Base-by-base conservation (phyloP, 2,329 filamentous ascomycete genomes). In the Knoxdaviesia capensis region DNA sequence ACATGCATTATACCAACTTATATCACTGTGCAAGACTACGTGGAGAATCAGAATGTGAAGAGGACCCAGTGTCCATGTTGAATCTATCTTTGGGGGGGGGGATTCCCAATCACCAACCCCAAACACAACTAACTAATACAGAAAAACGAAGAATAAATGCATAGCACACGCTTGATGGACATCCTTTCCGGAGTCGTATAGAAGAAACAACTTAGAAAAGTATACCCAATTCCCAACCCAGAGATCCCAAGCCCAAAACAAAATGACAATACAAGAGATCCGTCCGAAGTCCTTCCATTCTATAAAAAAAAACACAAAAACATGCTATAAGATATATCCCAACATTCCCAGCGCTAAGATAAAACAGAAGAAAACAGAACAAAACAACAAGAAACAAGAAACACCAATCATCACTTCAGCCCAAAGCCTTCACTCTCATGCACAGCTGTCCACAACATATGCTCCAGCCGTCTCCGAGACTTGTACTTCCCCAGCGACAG, bases 401-500 rank as follows among this genome's bases (percentile, higher is more conserved):
- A 7, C 11, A n/a, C 11, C 28, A 30, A 35, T 35, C 37, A 32
- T 65, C 55, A 88, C 56, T 87, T 90, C 56, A 94, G 65, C 32
- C 86, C 86, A 67, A 94, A 94, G 3, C 87, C 87, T 56, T 93
- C 85, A 53, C 86, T 92, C 58, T 87, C 85, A 48, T 74, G 65
- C n/a, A 94, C 85, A 4, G 87, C 87, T 47, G 74, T 71, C 85
- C 86, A 93, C 32, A 94, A 62, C 63, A 77, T 75, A 41, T 58
- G 61, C 56, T 84, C 79, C 45, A 94, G 56, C 49, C 71, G 77
- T 53, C 76, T 68, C 49, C 68, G 73, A 4, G 71, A 74, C 34
- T 59, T 55, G 57, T 88, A 94, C 38, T 74, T 69, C 61, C 79
- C 88, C 44, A 94, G 60, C 5, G 79, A 77, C 48, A 94, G 54